Base-by-base conservation (phyloP, 495 filamentous ascomycete species). In the Penicillium alfredii region DNA sequence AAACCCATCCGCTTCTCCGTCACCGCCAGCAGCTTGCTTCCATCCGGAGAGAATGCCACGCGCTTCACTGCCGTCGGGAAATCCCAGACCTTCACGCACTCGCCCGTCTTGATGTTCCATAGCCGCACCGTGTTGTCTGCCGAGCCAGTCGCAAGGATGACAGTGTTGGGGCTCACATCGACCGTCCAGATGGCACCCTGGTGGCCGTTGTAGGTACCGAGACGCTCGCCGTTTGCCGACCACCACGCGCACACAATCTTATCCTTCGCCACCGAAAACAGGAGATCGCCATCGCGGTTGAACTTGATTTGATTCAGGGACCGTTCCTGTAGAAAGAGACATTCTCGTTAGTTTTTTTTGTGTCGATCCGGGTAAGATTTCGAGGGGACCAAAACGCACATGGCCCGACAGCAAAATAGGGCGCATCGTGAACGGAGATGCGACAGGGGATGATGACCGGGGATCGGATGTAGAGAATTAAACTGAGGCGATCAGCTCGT, bases 121-220 rank as follows among this genome's bases (percentile, higher is more conserved):
- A 99, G 72, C 49, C 87, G 81, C 56, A 96, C 88, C 11, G 92
- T 95, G 73, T 97, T 97, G 72, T 99, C 92, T 63, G 92, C 92
- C 47, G 86, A 89, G 33, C 92, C 92, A 34, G 86, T 92, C 40
- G 90, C 92, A 57, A 97, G 84, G 54, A 97, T 76, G 44, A 85
- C 86, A 46, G 84, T 88, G 53, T 88, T 92, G 45, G 92, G 88
- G 72, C 95, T 88, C 47, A 97, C 84, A 55, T 97, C 93, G 58
- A 99, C 85, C 37, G 89, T 95, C 92, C 92, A 99, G 64, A 99
- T 81, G 43, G 92, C 93, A 63, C 92, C 92, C 58, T 90, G 82
- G 73, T 99, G 92, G 55, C 92, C 92, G 55, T 84, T 78, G 68
- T 99, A 99, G 44, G 90, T 93, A 56, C 90, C 90, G 35, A 97